Evolutionary conservation across 2,329 filamentous ascomycete genomes (phyloP).

Genomic region (Coniochaeta sp.): DNA sequence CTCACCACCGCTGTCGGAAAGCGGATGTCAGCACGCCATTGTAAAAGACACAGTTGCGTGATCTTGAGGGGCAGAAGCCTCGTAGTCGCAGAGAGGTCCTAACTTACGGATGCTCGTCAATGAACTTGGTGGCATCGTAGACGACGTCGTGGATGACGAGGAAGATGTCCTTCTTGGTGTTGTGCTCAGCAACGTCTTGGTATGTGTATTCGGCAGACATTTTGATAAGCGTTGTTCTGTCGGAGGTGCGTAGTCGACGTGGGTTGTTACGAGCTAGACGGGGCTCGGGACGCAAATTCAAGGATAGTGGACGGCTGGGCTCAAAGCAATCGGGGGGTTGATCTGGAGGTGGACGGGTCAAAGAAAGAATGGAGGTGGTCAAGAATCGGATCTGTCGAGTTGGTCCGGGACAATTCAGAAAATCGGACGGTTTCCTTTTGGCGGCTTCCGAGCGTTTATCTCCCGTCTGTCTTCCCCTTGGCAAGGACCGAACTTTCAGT

Average conservation of each 20-base stretch:
- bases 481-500: neutral
- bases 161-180: constrained; percentile 89
- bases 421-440: neutral
- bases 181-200: constrained; percentile 76
- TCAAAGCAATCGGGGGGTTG: neutral
- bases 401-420: neutral
- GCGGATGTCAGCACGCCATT: constrained; percentile 16
- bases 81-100: neutral
- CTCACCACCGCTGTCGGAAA: constrained; percentile 72
- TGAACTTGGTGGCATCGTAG: constrained; percentile 81
- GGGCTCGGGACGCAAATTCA: neutral
- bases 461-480: neutral
- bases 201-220: constrained; percentile 58
- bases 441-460: neutral
- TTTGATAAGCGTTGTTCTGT: constrained; percentile 13
- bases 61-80: neutral
- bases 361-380: neutral
- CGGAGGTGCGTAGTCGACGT: neutral
- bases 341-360: neutral
- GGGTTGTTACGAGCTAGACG: neutral
- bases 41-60: neutral
- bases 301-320: neutral
- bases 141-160: constrained; percentile 94
- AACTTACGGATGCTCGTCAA: constrained; percentile 90
- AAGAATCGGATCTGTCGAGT: neutral